phyloP scores from a whole-genome alignment of 2,329 filamentous ascomycete species.

The Xylariaceae sp. region DNA sequence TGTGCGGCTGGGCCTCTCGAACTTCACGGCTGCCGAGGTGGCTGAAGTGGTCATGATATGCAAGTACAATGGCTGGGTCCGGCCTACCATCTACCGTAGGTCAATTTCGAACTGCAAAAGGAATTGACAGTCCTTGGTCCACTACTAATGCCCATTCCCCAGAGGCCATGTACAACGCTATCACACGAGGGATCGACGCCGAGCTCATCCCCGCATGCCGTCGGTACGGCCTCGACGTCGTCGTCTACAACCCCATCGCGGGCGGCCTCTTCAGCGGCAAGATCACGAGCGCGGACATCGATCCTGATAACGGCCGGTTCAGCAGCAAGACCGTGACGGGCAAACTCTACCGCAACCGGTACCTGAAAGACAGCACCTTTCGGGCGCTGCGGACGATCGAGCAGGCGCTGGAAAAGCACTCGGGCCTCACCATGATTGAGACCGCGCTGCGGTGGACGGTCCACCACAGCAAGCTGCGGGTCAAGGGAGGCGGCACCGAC shows the following conservation, averaged over 20 bases:
- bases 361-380: slow-evolving; percentile 64
- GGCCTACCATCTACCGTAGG: slow-evolving; percentile 73
- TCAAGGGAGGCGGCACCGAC: slow-evolving; percentile 50
- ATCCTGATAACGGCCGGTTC: slow-evolving; percentile 66
- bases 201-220: slow-evolving; percentile 71
- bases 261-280: slow-evolving; percentile 79
- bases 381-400: slow-evolving; percentile 66
- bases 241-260: slow-evolving; percentile 78
- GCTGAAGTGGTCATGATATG: slow-evolving; percentile 79
- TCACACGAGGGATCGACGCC: slow-evolving; percentile 69
- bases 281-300: slow-evolving; percentile 61
- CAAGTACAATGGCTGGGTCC: slow-evolving; percentile 75
- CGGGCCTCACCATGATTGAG: slow-evolving; percentile 63
- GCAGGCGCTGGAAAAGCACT: slow-evolving; percentile 60
- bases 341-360: slow-evolving; percentile 58
- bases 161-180: slow-evolving; percentile 76
- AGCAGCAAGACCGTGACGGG: slow-evolving; percentile 50
- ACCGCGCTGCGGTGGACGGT: slow-evolving; percentile 68
- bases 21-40: slow-evolving; percentile 84
- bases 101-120: no score
- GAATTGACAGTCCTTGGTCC: no score
- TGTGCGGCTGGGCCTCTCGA: slow-evolving; percentile 72
- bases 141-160: background rate
- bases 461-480: slow-evolving; percentile 61
- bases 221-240: slow-evolving; percentile 73